Base-by-base conservation (phyloP, 176 grass and related monocot species). In the Saccharum officinarum region DNA sequence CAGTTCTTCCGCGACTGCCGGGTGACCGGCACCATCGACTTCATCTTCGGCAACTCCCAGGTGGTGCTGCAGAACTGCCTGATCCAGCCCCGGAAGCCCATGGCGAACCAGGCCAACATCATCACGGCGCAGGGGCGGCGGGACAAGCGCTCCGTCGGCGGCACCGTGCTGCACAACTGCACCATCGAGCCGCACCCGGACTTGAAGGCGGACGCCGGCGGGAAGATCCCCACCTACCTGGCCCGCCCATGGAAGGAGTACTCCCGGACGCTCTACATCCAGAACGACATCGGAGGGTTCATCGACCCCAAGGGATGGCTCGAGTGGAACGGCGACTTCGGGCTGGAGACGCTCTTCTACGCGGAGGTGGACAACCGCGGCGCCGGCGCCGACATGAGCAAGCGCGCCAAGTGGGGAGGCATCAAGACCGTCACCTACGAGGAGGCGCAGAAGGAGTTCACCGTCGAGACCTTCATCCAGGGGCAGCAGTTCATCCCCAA, bases 171-270 rank as follows among this genome's bases (percentile, higher is more conserved):
- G 74, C 91, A 94, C 68, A 98, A 95, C 87, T 94, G 92, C 93
- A 98, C 93, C 16, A 77, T 95, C 28, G 83, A 78, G 41, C 69
- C 96, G 7, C 93, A 98, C 81, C 64, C 85, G 7, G 65, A 85
- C 26, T 89, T 90, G 49, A 67, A 63, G 54, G 52, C 76, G 1
- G 44, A 39, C 10, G 71, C 85, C 23, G 75, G 54, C 8, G 86
- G 71, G 36, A 90, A 69, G 85, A 84, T 92, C 39, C 22, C 23
- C 17, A 92, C 85, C 5, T 98, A 95, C 93, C 91, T 98, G 8
- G 93, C 93, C 2, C 70, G 96, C 8, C 96, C 96, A 0, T 98
- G 96, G 96, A 98, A 92, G 89, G 86, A 90, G 37, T 98, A 86
- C 85, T 98, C 96, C 7, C 46, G 96, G 26, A 95, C 96, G 22